These are phyloP conservation scores for Aspergillus versicolor DNA, from an alignment of 2,329 filamentous ascomycete species.

Conservation along the genomic window DNA sequence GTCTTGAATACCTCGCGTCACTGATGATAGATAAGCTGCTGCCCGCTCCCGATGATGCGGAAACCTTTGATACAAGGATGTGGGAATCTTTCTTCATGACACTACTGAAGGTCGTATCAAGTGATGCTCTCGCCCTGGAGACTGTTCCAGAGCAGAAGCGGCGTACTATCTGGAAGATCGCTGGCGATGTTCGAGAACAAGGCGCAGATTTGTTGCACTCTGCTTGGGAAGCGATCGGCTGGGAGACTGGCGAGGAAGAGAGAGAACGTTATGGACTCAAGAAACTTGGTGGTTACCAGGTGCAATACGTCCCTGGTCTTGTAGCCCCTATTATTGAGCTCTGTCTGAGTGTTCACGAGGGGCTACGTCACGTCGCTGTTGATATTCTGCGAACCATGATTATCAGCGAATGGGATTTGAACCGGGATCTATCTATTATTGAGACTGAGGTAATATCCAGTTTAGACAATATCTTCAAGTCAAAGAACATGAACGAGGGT, in stretches of 20 bases:
- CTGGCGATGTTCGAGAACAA: conserved; percentile 88
- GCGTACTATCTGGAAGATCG: conserved; percentile 97
- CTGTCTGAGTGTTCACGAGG: conserved; percentile 92
- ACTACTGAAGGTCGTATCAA: conserved; percentile 83
- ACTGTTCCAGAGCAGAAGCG: conserved; percentile 97
- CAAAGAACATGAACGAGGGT: conserved; percentile 81
- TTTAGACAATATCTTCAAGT: conserved; percentile 85
- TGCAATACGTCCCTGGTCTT: conserved; percentile 92
- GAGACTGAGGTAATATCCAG: conserved; percentile 97
- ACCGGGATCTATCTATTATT: conserved; percentile 84
- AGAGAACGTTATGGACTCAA: conserved; percentile 71
- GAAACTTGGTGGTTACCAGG: conserved; percentile 93
- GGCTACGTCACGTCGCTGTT: conserved; percentile 82
- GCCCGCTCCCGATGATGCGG: conserved; percentile 85
- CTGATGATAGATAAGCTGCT: conserved; percentile 81
- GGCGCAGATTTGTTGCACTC: conserved; percentile 81
- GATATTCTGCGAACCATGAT: conserved; percentile 98
- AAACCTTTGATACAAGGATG: conserved; percentile 85
- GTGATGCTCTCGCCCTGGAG: conserved; percentile 83
- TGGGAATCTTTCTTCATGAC: conserved; percentile 95
- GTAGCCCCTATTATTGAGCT: conserved; percentile 90
- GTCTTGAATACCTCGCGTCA: conserved; percentile 75
- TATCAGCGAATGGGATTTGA: conserved; percentile 94
- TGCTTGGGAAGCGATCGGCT: conserved; percentile 94
- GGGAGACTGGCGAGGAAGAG: conserved; percentile 85